These are phyloP conservation scores for Ogataea wickerhamii DNA, from an alignment of 805 yeast species.

Conservation along the genomic window DNA sequence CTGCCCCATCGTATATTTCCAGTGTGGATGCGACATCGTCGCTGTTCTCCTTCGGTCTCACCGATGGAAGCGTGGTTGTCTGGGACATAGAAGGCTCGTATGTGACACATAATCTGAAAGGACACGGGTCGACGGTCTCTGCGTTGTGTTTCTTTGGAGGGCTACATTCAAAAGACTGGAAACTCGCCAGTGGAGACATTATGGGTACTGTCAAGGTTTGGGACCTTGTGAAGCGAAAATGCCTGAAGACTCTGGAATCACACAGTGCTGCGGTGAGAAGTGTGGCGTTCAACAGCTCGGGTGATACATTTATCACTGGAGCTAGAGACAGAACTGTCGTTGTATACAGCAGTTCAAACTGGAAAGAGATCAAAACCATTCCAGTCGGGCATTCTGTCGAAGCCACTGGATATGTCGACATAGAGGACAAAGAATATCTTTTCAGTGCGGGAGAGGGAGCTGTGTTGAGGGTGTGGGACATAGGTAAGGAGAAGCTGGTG, in stretches of 20 bases:
- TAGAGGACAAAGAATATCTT: slow-evolving; percentile 36
- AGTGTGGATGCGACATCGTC: slow-evolving; percentile 78
- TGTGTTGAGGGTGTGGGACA: slow-evolving; percentile 62
- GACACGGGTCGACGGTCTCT: slow-evolving; percentile 88
- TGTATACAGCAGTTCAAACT: slow-evolving; percentile 50
- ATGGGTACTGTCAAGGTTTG: slow-evolving; percentile 54
- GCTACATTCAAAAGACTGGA: slow-evolving; percentile 68
- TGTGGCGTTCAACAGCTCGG: slow-evolving; percentile 55
- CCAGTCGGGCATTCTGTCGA: slow-evolving; percentile 75
- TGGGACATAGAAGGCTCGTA: slow-evolving; percentile 90
- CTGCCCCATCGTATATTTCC: slow-evolving; percentile 81
- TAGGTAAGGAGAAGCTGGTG: slow-evolving; percentile 43
- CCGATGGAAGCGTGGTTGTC: slow-evolving; percentile 88
- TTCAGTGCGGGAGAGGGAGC: slow-evolving; percentile 80
- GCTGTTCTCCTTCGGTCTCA: slow-evolving; percentile 87
- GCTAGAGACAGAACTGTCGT: slow-evolving; percentile 83
- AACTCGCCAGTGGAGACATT: slow-evolving; percentile 66
- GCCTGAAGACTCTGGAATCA: slow-evolving; percentile 58
- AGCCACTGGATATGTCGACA: slow-evolving; percentile 54
- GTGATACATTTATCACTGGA: slow-evolving; percentile 63
- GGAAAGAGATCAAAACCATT: slow-evolving; percentile 59
- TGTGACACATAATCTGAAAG: slow-evolving; percentile 85
- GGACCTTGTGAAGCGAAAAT: slow-evolving; percentile 72
- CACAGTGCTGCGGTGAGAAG: slow-evolving; percentile 88
- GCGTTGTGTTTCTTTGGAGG: slow-evolving; percentile 72